Evolutionary conservation across 352 stramenopile species (phyloP), one percentile per base, ranked within the genome.

Genomic region (Pythium diclinum): DNA sequence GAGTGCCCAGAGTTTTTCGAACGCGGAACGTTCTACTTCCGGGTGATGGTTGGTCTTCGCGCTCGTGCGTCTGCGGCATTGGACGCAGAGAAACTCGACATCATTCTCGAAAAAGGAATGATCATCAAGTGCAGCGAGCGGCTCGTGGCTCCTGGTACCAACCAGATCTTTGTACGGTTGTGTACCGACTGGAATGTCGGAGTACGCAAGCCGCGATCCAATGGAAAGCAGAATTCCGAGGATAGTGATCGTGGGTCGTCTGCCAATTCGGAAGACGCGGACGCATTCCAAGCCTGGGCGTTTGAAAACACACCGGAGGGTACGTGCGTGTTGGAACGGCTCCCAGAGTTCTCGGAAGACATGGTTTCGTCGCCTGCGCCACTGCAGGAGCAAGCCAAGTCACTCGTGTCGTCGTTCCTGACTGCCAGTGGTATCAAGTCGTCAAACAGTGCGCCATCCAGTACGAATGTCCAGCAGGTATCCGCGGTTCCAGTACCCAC

Each of bases 301-400:
- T 75, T 75, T 49, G 69, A 75, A 38, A 75, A 75, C 28, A 75
- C 69, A 0, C 69, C 69, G 9, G 65, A 75, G n/a, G 69, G 69
- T 23, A 53, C 52, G 2, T 63, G 59, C n/a, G 69, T 75, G n/a
- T 47, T 75, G 8, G 81, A 93, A 56, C 74, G 83, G 2, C 62
- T 93, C 4, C 72, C 84, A 3, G 78, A 89, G 40, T 80, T 75
- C 67, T 46, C 49, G 1, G 72, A 80, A 49, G 69, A 72, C 19
- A 65, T 67, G 44, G 61, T 67, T 1, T 58, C 67, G 28, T 36
- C 66, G 9, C 21, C 61, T 10, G 34, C 83, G 10, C 68, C 75
- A 6, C 59, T 93, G 11, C 80, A 85, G 60, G 80, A 92, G 16
- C 85, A 91, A 65, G 80, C 83, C 2, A 91, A 90, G 46, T 84